These are phyloP conservation scores for Trypanosoma rangeli DNA, from an alignment of 208 protist genomes.

Conservation along the genomic window DNA sequence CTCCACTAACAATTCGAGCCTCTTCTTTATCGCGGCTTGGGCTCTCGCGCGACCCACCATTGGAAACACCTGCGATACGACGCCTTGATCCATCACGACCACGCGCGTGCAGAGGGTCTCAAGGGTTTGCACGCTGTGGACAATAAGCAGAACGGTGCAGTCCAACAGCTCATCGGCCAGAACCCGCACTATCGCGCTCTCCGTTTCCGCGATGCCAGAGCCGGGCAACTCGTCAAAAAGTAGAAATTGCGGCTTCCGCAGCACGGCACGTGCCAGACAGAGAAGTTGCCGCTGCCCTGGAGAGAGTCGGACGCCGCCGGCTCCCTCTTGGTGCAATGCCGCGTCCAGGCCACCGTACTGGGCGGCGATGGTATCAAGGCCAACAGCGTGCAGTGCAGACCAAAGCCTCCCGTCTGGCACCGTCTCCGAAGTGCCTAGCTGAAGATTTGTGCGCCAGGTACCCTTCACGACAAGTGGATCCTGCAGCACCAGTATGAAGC, in stretches of 20 bases:
- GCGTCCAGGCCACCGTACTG: slow-evolving; percentile 27
- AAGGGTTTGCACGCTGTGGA: slow-evolving; percentile 78
- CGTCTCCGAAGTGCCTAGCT: slow-evolving; percentile 47
- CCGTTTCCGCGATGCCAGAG: too few species aligned
- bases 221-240: too few species aligned
- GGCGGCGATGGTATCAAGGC: slow-evolving; percentile 36
- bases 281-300: slow-evolving; percentile 78
- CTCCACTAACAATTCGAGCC: background rate
- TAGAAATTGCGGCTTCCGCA: slow-evolving; percentile 51
- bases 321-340: slow-evolving; percentile 33
- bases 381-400: slow-evolving; percentile 48
- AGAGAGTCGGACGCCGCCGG: slow-evolving; percentile 70
- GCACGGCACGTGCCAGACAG: slow-evolving; percentile 70
- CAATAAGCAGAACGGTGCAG: slow-evolving; percentile 84
- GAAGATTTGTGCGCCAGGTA: slow-evolving; percentile 73
- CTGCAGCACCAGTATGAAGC: slow-evolving; percentile 85
- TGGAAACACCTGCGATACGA: slow-evolving; percentile 23
- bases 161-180: slow-evolving; percentile 87
- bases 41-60: background rate
- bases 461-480: slow-evolving; percentile 83
- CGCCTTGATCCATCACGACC: slow-evolving; percentile 70
- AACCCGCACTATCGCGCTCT: too few species aligned
- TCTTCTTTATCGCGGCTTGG: background rate
- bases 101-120: slow-evolving; percentile 61
- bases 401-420: slow-evolving; percentile 43